Evolutionary conservation across 352 stramenopile genomes (phyloP), one percentile per base, ranked within the genome.

Genomic region (Globisporangium nagaii): DNA sequence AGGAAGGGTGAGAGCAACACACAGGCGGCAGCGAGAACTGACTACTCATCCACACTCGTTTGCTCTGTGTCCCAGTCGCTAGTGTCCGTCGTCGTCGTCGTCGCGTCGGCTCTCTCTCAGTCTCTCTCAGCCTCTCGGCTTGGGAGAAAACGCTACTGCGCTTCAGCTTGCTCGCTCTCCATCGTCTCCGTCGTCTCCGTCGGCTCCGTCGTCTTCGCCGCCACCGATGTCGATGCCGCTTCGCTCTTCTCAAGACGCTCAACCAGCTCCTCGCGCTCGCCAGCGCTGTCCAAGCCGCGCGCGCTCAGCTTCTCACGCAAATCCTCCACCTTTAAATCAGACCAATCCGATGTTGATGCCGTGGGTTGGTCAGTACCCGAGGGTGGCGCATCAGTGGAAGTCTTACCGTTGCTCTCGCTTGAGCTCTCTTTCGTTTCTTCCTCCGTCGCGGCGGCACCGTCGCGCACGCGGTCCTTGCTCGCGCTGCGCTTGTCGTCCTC

Each of bases 251-350:
- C 45, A 11, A 61, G 54, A 36, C 24, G 39, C 31, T 52, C 42
- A 41, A 57, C 30, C 37, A 58, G 27, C 36, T 59, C 57, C 28
- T 48, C 56, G 9, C 57, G 60, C 44, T 68, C 55, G 41, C 51
- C 43, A 25, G 40, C 45, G 27, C 35, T 53, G 32, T 54, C 56
- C 31, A 58, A 49, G 6, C 52, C 60, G 31, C 60, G 56, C 50
- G 43, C 50, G 42, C 32, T 53, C 25, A 62, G 28, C 46, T 60
- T 44, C 24, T 66, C 59, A 52, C 59, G 59, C 44, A 66, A 42
- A 39, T 66, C 59, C 22, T 58, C 59, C 32, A 57, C 59, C 53
- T 52, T 66, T 46, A 57, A 50, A 53, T 51, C 51, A 54, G 59
- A 47, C 59, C 59, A 66, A 60, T 62, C 59, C 47, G 51, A 53